Base-by-base conservation (phyloP, 768 basidiomycete species). In the Tylopilus sp. region DNA sequence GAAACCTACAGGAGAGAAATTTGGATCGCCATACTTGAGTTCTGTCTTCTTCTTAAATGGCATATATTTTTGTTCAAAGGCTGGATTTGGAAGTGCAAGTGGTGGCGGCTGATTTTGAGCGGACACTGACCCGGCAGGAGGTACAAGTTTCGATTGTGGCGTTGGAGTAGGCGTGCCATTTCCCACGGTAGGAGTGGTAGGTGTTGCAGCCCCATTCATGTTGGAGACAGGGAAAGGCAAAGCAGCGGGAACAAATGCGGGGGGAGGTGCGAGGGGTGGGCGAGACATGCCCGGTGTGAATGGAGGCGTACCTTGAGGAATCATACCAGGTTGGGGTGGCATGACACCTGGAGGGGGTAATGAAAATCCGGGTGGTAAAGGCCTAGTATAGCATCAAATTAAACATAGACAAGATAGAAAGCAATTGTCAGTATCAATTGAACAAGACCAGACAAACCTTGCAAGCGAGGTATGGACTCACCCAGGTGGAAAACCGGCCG, bases 21-120 rank as follows among this genome's bases (percentile, higher is more conserved):
- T 90, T 0, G 90, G 71, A 60, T 93, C 87, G 13, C 72, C 64
- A 68, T 84, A 88, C 66, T 91, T 87, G 40, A 93, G 73, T 20
- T 77, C 76, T 2, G 88, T 88, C 13, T 76, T 72, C 66, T 90
- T 89, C 75, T 91, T 92, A 62, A 89, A 82, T 2, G 81, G 75
- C 12, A 85, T 80, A 60, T 88, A 85, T 13, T 77, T 82, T 71
- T 91, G 87, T 18, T 75, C 72, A 35, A 82, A 67, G 5, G 75
- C 69, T 9, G 79, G 75, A 59, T 83, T 77, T 1, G 87, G 88
- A 35, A 88, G 69, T 18, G 58, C 69, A 23, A 77, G 66, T 30
- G 45, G 63, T 44, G 57, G 66, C 6, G 51, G 63, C 46, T 47
- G 69, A 55, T 38, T 58, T 45, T 57, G 68, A 55, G 28, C 25